Percentiles rank a stretch among this genome's conserved stretches.
These are phyloP conservation scores for Aegilops tauschii DNA, from an alignment of 176 grass and related monocot species.

Conservation along the genomic window DNA sequence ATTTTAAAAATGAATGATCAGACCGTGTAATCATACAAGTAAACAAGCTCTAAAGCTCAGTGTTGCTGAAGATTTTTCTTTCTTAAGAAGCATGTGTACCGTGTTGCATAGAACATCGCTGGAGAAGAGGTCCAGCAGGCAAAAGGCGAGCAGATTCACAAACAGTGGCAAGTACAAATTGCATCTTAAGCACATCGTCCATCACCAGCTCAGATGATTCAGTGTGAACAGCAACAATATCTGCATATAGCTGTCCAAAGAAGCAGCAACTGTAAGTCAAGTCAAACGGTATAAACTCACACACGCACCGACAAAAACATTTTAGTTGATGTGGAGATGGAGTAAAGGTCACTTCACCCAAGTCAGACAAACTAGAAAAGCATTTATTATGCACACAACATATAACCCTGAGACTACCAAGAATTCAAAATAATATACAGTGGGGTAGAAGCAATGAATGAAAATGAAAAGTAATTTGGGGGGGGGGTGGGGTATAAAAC, in stretches of 20 bases:
- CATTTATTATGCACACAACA: neutral
- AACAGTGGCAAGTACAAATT: constrained; percentile 71
- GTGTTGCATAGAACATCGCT: constrained; percentile 79
- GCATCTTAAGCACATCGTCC: constrained; percentile 67
- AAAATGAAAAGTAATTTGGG: neutral
- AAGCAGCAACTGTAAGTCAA: constrained; percentile 16
- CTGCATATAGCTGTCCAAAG: constrained; percentile 58
- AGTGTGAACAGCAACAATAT: constrained; percentile 48
- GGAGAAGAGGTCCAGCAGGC: constrained; percentile 94
- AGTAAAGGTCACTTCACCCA: neutral
- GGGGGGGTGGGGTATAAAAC: neutral
- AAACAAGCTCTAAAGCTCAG: neutral
- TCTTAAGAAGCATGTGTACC: constrained; percentile 37
- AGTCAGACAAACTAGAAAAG: neutral
- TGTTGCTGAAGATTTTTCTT: neutral
- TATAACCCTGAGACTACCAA: neutral
- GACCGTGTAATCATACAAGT: neutral
- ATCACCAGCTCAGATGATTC: constrained; percentile 37
- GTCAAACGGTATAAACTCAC: neutral
- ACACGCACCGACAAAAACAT: neutral
- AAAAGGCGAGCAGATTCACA: constrained; percentile 92
- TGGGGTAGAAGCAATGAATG: neutral
- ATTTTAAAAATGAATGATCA: neutral
- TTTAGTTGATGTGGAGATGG: neutral
- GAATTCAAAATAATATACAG: neutral